These are phyloP conservation scores for Fusarium chaquense DNA, from an alignment of 2,329 filamentous ascomycete species.

Conservation along the genomic window DNA sequence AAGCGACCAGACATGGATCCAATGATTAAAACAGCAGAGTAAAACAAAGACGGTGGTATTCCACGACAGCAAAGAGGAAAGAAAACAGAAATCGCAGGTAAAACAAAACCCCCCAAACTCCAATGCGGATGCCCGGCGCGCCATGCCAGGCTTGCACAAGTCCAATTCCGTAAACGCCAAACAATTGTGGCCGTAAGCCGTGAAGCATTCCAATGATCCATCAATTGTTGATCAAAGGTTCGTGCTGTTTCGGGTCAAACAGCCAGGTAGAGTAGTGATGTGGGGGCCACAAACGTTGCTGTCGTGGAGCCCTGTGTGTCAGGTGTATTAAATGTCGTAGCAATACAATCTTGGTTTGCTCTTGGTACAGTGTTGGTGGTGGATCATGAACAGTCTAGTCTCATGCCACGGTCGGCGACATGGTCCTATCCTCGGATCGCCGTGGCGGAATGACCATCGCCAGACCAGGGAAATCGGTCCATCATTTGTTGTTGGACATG, in stretches of 20 bases:
- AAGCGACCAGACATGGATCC: constrained; percentile 10
- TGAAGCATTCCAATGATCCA: constrained; percentile 35
- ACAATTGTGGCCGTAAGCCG: constrained; percentile 35
- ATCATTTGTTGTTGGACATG: constrained; percentile 56
- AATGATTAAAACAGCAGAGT: constrained; percentile 39
- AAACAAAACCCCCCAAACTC: constrained; percentile 43
- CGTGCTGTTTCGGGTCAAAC: constrained; percentile 40
- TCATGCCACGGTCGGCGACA: constrained; percentile 32
- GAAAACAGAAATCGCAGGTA: constrained; percentile 19
- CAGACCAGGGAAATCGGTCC: constrained; percentile 61
- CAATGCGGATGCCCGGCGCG: constrained; percentile 40
- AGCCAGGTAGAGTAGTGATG: constrained; percentile 32
- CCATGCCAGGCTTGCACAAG: constrained; percentile 42
- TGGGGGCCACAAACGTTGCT: not conserved
- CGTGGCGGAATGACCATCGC: constrained; percentile 63
- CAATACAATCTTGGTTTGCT: constrained; percentile 26
- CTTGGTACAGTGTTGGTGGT: constrained; percentile 18
- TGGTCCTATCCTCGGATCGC: constrained; percentile 59
- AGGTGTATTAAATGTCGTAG: constrained; percentile 30
- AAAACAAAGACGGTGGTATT: constrained; percentile 30
- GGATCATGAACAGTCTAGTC: constrained; percentile 21
- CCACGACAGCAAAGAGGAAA: constrained; percentile 17
- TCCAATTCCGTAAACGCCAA: constrained; percentile 45
- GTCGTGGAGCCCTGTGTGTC: constrained; percentile 4
- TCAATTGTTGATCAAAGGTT: constrained; percentile 19